Evolutionary conservation across 2,329 filamentous ascomycete species (phyloP), one percentile per base, ranked within the genome.

Genomic region (Lasiodiplodia hormozganensis): DNA sequence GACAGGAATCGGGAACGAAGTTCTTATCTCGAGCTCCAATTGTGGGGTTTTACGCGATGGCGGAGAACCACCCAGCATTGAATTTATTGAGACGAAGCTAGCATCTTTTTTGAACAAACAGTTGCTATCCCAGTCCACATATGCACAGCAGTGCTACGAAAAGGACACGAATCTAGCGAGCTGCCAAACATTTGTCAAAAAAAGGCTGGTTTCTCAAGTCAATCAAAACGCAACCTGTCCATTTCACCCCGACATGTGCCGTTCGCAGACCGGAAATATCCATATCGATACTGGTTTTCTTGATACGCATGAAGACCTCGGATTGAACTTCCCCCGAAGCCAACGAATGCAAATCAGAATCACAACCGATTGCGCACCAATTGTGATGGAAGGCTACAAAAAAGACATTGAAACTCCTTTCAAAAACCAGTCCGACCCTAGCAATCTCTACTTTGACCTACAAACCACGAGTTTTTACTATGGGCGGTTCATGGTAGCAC

Each of bases 271-370:
- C 3, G 53, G 47, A 0, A 76, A 73, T 25, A 10, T 75, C 2
- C 2, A 53, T 0, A 34, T 75, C 0, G 73, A 75, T 21, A 73
- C 71, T n/a, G 73, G 71, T 18, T 60, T 65, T 23, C 58, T 76
- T 0, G 67, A 75, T 53, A 73, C 70, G 47, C 65, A 64, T 21
- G 25, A 54, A 2, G 67, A 76, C 65, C 64, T 76, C 14, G 74
- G 74, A 1, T 36, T 75, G 43, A 75, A 74, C 47, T 62, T 51
- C 5, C 70, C 71, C 2, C 70, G 69, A 16, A 43, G 68, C n/a
- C 68, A 72, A 18, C 68, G 62, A 16, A 43, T 71, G 36, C 31
- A 31, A 11, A 31, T 65, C 23, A 69, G 70, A 34, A 28, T 62
- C 4, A 57, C 51, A 14, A 53, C 53, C 8, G 31, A 56, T 18